Evolutionary conservation across 768 basidiomycete species (phyloP), one percentile per base, ranked within the genome.

Genomic region (Trametes maxima): DNA sequence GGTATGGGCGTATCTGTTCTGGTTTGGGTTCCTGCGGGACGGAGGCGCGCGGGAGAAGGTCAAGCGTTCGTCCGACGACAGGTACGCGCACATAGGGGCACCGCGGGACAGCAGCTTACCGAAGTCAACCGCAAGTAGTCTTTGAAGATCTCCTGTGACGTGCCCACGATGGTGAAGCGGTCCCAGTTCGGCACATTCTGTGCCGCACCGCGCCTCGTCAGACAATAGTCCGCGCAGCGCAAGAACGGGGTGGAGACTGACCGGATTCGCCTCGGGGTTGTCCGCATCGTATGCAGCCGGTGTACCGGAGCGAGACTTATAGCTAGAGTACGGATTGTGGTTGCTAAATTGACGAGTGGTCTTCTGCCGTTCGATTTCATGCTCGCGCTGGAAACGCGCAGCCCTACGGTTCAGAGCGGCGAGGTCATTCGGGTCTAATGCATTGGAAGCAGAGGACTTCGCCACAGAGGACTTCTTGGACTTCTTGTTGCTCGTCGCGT

Each of bases 141-240:
- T 78, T 98, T 99, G 81, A 98, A 98, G 24, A 97, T 77, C 66
- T 90, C 90, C 68, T 82, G 81, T 54, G 84, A 94, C 43, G 90
- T 95, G 51, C 97, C 97, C 57, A 96, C 94, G 68, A 99, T 98
- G 7, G 95, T 98, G 74, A 87, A 82, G 60, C 86, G 86, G 77
- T 99, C 97, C 97, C 97, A 99, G 72, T 95, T 89, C 54, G 94
- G 88, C 10, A 96, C 95, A 68, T 95, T 96, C 96, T 98, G 67
- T 6, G 39, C 45, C 51, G 24, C 46, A 48, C 35, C 6, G 55
- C 52, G 24, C n/a, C 39, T 33, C 17, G 54, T 50, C 47, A 57
- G 44, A 61, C 39, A 48, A 43, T 45, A 63, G 50, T 35, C n/a
- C 35, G 33, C 37, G n/a, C 12, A 28, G 14, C 48, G 39, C 35